Evolutionary conservation across 805 yeast species (phyloP), one percentile per base, ranked within the genome.

Genomic region (Nematodospora valgi): DNA sequence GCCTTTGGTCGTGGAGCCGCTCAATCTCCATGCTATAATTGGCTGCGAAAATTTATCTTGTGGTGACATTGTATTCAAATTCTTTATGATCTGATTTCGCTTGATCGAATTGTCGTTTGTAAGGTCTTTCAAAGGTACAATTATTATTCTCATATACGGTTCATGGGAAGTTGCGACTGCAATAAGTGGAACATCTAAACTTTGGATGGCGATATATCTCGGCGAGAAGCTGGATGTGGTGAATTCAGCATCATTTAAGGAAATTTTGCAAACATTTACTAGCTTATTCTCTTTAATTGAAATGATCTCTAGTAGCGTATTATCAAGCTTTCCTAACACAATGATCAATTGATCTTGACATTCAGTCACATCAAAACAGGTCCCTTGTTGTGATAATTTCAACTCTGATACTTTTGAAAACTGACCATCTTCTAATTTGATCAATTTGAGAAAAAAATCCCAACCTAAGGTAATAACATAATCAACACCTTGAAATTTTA

Each of bases 101-200:
- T 39, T 35, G 23, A 62, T 52, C 8, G 41, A 46, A 7, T 12
- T 9, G 7, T 44, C 44, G 16, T 14, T 8, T 17, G 16, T 16
- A 9, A 21, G 24, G 7, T 27, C 40, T 27, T 26, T n/a, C n/a
- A 79, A 41, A 20, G 62, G 52, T 0, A 79, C 67, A 0, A 84
- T 54, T 1, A 86, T 70, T 9, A 84, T 44, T 44, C 95, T 57
- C 85, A 84, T 76, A 48, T 68, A 82, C 4, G 96, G 96, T 10
- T 74, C 71, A 48, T 86, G 91, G 1, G 88, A 79, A 0, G 96
- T 86, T 0, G 80, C 86, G 6, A 84, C 71, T 0, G 81, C 78
- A 11, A 82, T 49, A 16, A 67, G 43, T 0, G 64, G 62, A 2
- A 46, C 43, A 3, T 23, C 24, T n/a, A 41, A 37, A 4, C 39